Conservation (phyloP, 176 grass and related monocot genomes). For the Carex littledalei region DNA sequence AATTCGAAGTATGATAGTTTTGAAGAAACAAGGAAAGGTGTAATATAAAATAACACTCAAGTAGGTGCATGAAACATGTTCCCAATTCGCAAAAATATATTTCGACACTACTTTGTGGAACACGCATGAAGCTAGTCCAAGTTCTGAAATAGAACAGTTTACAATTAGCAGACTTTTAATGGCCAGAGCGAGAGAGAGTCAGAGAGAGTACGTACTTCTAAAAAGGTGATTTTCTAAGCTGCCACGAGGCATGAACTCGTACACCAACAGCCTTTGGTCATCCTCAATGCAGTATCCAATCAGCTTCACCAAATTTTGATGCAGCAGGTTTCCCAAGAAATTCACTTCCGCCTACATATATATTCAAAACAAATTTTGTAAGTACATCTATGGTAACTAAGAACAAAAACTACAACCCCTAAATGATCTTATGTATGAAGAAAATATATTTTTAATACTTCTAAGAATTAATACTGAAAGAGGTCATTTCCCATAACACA, state of each 20-base stretch:
- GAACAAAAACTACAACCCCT: neutral
- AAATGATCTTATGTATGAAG: neutral
- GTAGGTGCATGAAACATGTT: neutral
- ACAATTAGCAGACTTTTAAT: neutral
- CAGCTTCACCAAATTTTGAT: slow-evolving; percentile 95
- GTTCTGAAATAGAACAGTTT: neutral
- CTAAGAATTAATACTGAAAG: neutral
- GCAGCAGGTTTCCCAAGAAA: slow-evolving; percentile 95
- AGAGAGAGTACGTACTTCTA: slow-evolving; percentile 51
- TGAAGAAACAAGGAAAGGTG: neutral
- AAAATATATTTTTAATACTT: neutral
- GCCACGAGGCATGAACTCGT: slow-evolving; percentile 99
- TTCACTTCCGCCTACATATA: slow-evolving; percentile 80
- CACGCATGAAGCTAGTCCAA: neutral
- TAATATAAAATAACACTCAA: neutral
- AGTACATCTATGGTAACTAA: neutral
- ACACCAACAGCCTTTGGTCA: slow-evolving; percentile 93
- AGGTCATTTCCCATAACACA: neutral
- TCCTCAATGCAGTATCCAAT: slow-evolving; percentile 99
- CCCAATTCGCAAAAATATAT: neutral
- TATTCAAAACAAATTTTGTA: neutral
- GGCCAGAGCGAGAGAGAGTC: neutral
- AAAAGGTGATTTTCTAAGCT: slow-evolving; percentile 99
- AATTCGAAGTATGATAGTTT: neutral
- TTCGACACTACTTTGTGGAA: neutral